Evolutionary conservation across 2,329 filamentous ascomycete species (phyloP), one percentile per base, ranked within the genome.

Genomic region (Claviceps sp.): DNA sequence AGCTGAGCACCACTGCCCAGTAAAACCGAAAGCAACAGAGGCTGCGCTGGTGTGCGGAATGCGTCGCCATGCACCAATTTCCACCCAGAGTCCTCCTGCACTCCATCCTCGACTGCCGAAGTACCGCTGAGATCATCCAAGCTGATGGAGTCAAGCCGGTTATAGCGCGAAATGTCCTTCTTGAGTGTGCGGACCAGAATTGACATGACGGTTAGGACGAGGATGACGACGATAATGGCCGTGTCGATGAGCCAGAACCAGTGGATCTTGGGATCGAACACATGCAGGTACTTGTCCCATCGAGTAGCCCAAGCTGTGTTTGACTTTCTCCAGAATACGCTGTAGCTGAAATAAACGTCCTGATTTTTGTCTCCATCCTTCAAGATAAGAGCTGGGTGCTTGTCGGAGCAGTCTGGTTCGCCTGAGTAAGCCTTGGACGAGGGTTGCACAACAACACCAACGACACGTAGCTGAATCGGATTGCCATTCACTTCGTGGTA

Each of bases 201-300:
- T n/a, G 90, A 95, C 68, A 85, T 85, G 57, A 98, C 93, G 61
- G 93, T 95, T 46, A 89, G 80, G 38, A 91, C 84, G 42, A 97
- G 75, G 69, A 97, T 93, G 48, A 95, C 78, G 49, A 98, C 90
- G 56, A 98, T 95, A 45, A 97, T 83, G 48, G 93, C 87, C 38
- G 90, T 96, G 69, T 95, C 95, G 70, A 97, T 86, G 48, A 98
- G 81, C 54, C 90, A 96, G 73, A 97, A 95, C 93, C 93, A 98
- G 68, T 98, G 93, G 61, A 98, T 97, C 74, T 93, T 94, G 50
- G 93, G 90, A 67, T 97, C 90, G 64, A 90, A 94, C 34, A 98
- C 91, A 63, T 97, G 91, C 38, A 98, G 77, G 65, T 97, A 97
- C 70, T 95, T 97, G 75, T 98, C 93, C 93, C 93, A 98, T 57